phyloP scores from a whole-genome alignment of 225 moss, liverwort and hornwort genomes.

The Anthoceros angustus region DNA sequence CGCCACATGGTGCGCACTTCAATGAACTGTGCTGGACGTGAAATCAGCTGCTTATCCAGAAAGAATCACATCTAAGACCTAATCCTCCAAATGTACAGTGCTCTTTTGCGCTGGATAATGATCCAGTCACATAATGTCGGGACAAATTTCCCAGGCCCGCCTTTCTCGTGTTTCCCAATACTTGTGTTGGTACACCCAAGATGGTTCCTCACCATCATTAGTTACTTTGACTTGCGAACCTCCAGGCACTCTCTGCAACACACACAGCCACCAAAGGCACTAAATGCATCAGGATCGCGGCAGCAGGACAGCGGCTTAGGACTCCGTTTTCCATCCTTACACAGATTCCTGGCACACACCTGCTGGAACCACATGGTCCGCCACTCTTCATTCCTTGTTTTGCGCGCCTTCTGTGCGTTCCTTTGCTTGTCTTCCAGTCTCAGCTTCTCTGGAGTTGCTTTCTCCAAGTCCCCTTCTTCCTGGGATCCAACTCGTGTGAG shows the following conservation, averaged over 20 bases:
- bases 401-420: conserved; percentile 58
- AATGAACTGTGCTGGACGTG: background rate
- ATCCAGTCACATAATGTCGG: conserved; percentile 63
- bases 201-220: conserved; percentile 54
- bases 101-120: background rate
- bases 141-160: conserved; percentile 70
- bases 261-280: conserved; percentile 3
- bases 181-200: conserved; percentile 67
- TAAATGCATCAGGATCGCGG: background rate
- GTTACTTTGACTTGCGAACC: conserved; percentile 49
- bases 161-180: conserved; percentile 92
- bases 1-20: background rate
- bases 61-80: conserved; percentile 1
- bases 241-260: conserved; percentile 59
- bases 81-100: background rate
- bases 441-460: conserved; percentile 94
- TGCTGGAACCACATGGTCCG: conserved; percentile 66
- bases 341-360: conserved; percentile 17
- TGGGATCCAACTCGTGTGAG: conserved; percentile 7
- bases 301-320: background rate
- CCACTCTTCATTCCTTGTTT: conserved; percentile 54
- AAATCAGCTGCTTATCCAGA: background rate
- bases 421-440: conserved; percentile 96
- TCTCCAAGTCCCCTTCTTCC: conserved; percentile 97
- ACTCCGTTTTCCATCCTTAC: background rate